Evolutionary conservation across 176 grass and related monocot genomes (phyloP), one percentile per base, ranked within the genome.

Genomic region (Carex myosuroides): DNA sequence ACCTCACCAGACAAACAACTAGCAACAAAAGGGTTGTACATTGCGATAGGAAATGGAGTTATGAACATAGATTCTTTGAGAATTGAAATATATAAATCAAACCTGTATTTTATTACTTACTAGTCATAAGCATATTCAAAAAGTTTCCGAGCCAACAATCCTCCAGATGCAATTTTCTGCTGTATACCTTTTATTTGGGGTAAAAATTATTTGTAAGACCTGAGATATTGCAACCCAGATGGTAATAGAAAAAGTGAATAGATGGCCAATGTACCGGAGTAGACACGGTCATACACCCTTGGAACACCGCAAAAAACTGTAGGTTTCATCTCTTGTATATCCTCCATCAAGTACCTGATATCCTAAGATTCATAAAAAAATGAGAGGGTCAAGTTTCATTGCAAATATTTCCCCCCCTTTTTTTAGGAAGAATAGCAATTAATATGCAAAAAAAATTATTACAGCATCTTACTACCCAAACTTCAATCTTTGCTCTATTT

Each of bases 221-320:
- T 32, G 29, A 29, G 57, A 63, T 17, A 10, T 42, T 42, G 53
- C 35, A 83, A 70, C 64, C 26, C 50, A 16, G 39, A 81, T 22
- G 6, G 24, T 65, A 80, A 79, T 79, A 17, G 21, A 44, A 20
- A 54, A 16, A 9, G 6, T 26, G 26, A 74, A 84, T 26, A 11
- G 11, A 3, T 77, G 74, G 85, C 16, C 20, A 18, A 73, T 70
- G 14, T 81, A 95, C 95, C 92, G 83, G 89, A 76, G 75, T 98
- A 95, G 85, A 98, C 92, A 56, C 91, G 95, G 70, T 98, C 95
- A 84, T 95, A 98, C 87, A 98, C 92, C 57, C 95, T 91, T 42
- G 95, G 95, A 50, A 98, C 95, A 78, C 95, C 95, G 33, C 92
- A 98, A 74, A 98, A 98, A 65, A 98, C 72, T 81, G 95, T 98